Base-by-base conservation (phyloP, 2,329 filamentous ascomycete genomes). In the Beauveria varroae region DNA sequence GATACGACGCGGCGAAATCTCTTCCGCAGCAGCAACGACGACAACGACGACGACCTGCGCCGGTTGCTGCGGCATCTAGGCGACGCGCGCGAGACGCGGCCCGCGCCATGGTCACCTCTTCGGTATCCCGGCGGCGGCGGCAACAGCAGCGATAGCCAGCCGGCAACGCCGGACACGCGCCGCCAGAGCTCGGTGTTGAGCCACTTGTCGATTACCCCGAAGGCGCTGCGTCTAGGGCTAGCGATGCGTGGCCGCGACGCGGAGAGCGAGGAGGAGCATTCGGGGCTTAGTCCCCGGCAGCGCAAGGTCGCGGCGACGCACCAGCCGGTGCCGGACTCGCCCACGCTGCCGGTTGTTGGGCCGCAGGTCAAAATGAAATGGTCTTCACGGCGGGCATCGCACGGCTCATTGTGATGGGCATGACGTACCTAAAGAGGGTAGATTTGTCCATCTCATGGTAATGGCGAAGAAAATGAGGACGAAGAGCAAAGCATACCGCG, bases 1-100 rank as follows among this genome's bases (percentile, higher is more conserved):
- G 57, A 60, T 41, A 60, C 57, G n/a, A 60, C 57, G 28, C 24
- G 57, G 12, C 37, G 57, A 6, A 60, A 60, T 18, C 50, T 60
- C 20, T 60, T 60, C 20, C 30, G 49, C 50, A 47, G 40, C 47
- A 51, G 46, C 57, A 30, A 18, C 47, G 37, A 30, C n/a, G 24
- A 30, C 26, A 18, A 12, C n/a, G 24, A 47, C 4, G n/a, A 60
- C 9, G 41, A 47, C 28, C 22, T 44, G 20, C n/a, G 37, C 18
- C 50, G 49, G 4, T 22, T 54, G 20, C 40, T 60, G n/a, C 57
- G 57, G 18, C 34, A 54, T 49, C 50, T 60, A 3, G 57, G 57
- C n/a, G 50, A 54, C 14, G 18, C n/a, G 34, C 8, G 14, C 24
- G 55, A 57, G 22, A 18, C 18, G 9, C 44, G 10, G 46, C 43